Percentiles rank a stretch among this genome's conserved stretches.
phyloP scores from a whole-genome alignment of 2,329 filamentous ascomycete genomes.

The Ophiosphaerella korrae region DNA sequence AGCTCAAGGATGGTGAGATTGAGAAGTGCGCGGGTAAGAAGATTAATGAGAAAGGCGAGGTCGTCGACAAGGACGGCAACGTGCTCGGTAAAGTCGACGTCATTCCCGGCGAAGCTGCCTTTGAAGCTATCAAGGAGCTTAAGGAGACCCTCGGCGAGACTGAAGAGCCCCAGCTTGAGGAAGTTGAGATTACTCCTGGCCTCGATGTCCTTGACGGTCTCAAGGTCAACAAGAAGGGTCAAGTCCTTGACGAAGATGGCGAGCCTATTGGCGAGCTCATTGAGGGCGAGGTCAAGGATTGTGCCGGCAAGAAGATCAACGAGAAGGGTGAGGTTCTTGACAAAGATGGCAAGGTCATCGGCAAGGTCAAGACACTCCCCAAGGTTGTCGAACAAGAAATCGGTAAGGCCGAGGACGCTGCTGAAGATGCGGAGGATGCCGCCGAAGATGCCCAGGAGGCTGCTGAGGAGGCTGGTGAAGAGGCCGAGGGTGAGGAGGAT shows the following conservation, averaged over 20 bases:
- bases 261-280: slow-evolving; percentile 59
- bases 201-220: slow-evolving; percentile 57
- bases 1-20: slow-evolving; percentile 55
- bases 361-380: slow-evolving; percentile 61
- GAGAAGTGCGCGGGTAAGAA: slow-evolving; percentile 54
- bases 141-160: slow-evolving; percentile 53
- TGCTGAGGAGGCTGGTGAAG: slow-evolving; percentile 43
- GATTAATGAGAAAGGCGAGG: slow-evolving; percentile 57
- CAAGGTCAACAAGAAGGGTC: slow-evolving; percentile 65
- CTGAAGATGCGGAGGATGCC: slow-evolving; percentile 35
- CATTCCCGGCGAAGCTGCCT: slow-evolving; percentile 56
- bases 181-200: slow-evolving; percentile 49
- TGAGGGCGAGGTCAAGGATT: slow-evolving; percentile 65
- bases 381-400: slow-evolving; percentile 47
- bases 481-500: slow-evolving; percentile 37
- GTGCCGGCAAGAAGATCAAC: slow-evolving; percentile 69
- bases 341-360: slow-evolving; percentile 67
- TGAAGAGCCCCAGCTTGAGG: slow-evolving; percentile 46
- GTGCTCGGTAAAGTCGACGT: slow-evolving; percentile 57
- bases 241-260: slow-evolving; percentile 58
- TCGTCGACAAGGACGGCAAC: slow-evolving; percentile 57
- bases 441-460: slow-evolving; percentile 40
- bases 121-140: slow-evolving; percentile 55
- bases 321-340: slow-evolving; percentile 68
- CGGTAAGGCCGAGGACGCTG: slow-evolving; percentile 35